Conservation (phyloP, 148 eudicot genomes). For the Vaccinium myrtillus region DNA sequence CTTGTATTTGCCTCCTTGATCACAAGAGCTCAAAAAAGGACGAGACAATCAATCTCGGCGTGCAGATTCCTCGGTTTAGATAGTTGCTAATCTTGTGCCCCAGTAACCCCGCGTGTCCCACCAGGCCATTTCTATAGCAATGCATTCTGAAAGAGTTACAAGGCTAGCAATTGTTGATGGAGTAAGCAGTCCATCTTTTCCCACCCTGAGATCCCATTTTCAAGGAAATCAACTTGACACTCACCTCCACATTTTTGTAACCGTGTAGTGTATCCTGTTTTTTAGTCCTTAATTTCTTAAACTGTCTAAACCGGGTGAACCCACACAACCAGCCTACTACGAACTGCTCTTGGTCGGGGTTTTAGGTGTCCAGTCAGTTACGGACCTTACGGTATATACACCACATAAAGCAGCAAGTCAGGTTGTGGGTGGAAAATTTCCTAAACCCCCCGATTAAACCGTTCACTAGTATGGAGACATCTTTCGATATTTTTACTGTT, state of each 20-base stretch:
- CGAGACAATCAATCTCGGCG: not conserved
- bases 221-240: not conserved
- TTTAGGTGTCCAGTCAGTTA: not conserved
- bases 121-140: not conserved
- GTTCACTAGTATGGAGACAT: not conserved
- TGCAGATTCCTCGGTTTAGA: not conserved
- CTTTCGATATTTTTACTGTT: not conserved
- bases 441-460: not conserved
- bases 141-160: not conserved
- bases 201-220: not conserved
- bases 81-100: not conserved
- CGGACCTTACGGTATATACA: not conserved
- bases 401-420: not conserved
- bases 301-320: not conserved
- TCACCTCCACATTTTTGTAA: not conserved
- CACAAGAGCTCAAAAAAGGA: not conserved
- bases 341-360: not conserved
- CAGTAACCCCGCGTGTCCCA: not conserved
- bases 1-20: not conserved
- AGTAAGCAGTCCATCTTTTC: not conserved
- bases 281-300: not conserved
- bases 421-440: not conserved
- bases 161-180: not conserved
- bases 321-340: not conserved
- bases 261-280: not conserved